Percentiles rank a stretch among this genome's conserved stretches.
Conservation (phyloP, 2,329 filamentous ascomycete genomes). For the Fusarium avenaceum region DNA sequence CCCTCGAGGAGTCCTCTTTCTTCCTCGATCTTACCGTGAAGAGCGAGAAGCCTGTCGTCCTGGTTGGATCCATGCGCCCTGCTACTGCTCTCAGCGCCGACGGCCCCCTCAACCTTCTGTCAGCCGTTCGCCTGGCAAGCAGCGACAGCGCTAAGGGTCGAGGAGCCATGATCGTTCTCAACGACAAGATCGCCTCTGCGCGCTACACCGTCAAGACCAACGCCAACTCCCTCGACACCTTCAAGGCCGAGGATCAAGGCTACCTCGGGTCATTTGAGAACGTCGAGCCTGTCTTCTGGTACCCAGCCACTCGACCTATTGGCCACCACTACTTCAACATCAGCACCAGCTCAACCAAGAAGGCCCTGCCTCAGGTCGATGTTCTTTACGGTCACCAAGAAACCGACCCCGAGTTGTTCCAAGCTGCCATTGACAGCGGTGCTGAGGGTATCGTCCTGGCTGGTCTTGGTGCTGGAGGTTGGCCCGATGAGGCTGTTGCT, state of each 20-base stretch:
- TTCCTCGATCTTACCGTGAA: slow-evolving; percentile 70
- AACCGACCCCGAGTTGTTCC: slow-evolving; percentile 60
- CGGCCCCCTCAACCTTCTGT: slow-evolving; percentile 71
- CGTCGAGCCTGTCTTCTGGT: slow-evolving; percentile 71
- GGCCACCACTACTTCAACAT: slow-evolving; percentile 61
- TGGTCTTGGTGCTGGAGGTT: slow-evolving; percentile 66
- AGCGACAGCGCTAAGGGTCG: slow-evolving; percentile 60
- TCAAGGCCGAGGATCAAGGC: slow-evolving; percentile 68
- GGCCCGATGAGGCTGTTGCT: slow-evolving; percentile 54
- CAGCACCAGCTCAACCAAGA: slow-evolving; percentile 41
- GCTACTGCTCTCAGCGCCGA: slow-evolving; percentile 72
- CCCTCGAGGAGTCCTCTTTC: slow-evolving; percentile 72
- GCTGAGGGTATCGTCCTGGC: slow-evolving; percentile 68
- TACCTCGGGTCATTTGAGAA: slow-evolving; percentile 70
- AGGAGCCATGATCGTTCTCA: slow-evolving; percentile 71
- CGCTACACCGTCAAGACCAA: slow-evolving; percentile 72
- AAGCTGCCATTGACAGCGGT: slow-evolving; percentile 61
- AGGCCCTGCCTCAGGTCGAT: slow-evolving; percentile 65
- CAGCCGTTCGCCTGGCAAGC: slow-evolving; percentile 68
- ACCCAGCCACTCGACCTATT: slow-evolving; percentile 61
- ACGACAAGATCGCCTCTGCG: slow-evolving; percentile 69
- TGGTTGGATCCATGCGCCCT: slow-evolving; percentile 73
- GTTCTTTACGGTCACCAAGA: slow-evolving; percentile 68
- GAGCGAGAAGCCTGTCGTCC: slow-evolving; percentile 69
- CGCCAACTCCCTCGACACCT: slow-evolving; percentile 72